These are phyloP conservation scores for Pythium coloratum DNA, from an alignment of 352 stramenopile genomes.

Conservation along the genomic window DNA sequence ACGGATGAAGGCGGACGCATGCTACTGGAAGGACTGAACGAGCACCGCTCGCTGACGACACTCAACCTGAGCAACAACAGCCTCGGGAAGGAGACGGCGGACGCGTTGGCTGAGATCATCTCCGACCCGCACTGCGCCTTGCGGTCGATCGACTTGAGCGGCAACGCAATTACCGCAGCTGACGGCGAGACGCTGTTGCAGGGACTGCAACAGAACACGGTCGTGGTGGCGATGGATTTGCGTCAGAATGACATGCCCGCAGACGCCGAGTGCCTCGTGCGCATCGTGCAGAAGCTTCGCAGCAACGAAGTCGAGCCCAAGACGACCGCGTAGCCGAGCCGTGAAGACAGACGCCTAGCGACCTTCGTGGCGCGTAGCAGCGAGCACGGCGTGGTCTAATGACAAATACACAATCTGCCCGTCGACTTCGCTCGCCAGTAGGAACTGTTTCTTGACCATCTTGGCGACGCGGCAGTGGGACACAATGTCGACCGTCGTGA, in stretches of 20 bases:
- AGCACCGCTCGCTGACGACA: slow-evolving; percentile 61
- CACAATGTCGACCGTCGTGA: slow-evolving; percentile 52
- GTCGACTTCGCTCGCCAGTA: slow-evolving; percentile 45
- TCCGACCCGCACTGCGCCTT: slow-evolving; percentile 61
- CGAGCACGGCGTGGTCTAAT: slow-evolving; percentile 59
- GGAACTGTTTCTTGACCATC: slow-evolving; percentile 73
- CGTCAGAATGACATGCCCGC: slow-evolving; percentile 77
- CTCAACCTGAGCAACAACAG: slow-evolving; percentile 90
- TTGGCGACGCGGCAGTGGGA: slow-evolving; percentile 67
- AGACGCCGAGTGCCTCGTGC: slow-evolving; percentile 53
- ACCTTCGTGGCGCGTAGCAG: slow-evolving; percentile 36
- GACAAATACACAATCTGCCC: slow-evolving; percentile 51
- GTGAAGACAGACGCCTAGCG: slow-evolving; percentile 3
- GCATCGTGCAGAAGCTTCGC: slow-evolving; percentile 71
- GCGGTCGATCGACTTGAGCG: slow-evolving; percentile 77
- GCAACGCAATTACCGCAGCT: slow-evolving; percentile 68
- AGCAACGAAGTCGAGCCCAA: slow-evolving; percentile 74
- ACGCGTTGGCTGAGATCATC: slow-evolving; percentile 73
- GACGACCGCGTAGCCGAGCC: not conserved
- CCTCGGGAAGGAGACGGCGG: slow-evolving; percentile 67
- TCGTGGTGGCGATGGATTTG: slow-evolving; percentile 68
- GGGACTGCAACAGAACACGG: slow-evolving; percentile 61
- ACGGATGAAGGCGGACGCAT: slow-evolving; percentile 89
- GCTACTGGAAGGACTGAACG: slow-evolving; percentile 82
- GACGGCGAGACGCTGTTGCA: slow-evolving; percentile 61